Percentiles rank a stretch among this genome's conserved stretches.
phyloP scores from a whole-genome alignment of 495 filamentous ascomycete genomes.

The Podospora anserina region DNA sequence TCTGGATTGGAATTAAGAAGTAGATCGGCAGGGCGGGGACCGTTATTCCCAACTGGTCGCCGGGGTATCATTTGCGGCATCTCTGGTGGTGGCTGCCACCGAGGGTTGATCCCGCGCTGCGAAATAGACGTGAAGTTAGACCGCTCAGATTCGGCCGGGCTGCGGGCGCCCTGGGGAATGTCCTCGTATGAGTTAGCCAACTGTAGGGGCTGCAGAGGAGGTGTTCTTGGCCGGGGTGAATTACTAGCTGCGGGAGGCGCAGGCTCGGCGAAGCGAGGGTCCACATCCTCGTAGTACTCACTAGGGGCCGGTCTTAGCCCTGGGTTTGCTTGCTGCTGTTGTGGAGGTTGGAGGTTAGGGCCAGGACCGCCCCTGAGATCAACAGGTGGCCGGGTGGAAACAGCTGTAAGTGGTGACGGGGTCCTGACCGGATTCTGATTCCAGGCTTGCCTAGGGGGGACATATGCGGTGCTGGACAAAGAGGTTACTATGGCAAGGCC shows the following conservation, averaged over 20 bases:
- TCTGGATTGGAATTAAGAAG: conserved; percentile 70
- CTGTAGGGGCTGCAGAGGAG: conserved; percentile 24
- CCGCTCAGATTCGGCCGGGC: conserved; percentile 70
- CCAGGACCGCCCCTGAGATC: conserved; percentile 33
- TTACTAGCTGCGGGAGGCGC: conserved; percentile 27
- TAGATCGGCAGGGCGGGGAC: conserved; percentile 48
- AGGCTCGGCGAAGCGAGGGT: conserved; percentile 70
- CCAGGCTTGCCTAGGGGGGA: conserved; percentile 62
- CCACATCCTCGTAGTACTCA: conserved; percentile 90
- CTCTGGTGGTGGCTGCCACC: conserved; percentile 57
- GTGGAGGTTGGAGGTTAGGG: conserved; percentile 15
- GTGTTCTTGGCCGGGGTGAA: neutral
- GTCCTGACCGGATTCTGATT: conserved; percentile 48
- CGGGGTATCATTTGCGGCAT: conserved; percentile 19
- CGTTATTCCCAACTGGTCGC: conserved; percentile 38
- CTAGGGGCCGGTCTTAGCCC: conserved; percentile 34
- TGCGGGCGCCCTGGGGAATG: conserved; percentile 62
- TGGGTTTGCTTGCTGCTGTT: neutral
- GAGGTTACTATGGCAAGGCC: conserved; percentile 1
- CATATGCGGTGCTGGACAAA: conserved; percentile 48
- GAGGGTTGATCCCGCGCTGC: conserved; percentile 81
- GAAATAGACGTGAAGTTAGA: conserved; percentile 83
- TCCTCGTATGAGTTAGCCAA: conserved; percentile 50
- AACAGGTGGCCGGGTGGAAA: conserved; percentile 39
- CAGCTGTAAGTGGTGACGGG: conserved; percentile 38